Base-by-base conservation (phyloP, 2,329 filamentous ascomycete species). In the Ceratocystis lukuohia region DNA sequence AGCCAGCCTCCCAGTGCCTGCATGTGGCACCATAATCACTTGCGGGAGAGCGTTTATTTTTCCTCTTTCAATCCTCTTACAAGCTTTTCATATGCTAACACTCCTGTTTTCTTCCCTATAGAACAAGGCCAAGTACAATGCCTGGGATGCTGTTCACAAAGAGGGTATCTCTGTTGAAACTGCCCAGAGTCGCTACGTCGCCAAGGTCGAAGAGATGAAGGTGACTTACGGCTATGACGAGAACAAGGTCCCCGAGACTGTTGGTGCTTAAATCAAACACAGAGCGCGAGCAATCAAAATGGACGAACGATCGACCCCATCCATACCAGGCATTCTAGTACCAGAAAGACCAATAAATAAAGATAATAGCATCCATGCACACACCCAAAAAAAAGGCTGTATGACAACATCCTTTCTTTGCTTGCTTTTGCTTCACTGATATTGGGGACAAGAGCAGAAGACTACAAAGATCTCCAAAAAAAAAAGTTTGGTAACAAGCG, bases 71-170 rank as follows among this genome's bases (percentile, higher is more conserved):
- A n/a, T 48, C 8, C 4, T 20, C 15, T 33, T 22, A 22, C 45
- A 30, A 66, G 22, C 3, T 28, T 22, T 10, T 45, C 10, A 3
- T 22, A n/a, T 64, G 28, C 62, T 66, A 61, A 70, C 41, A 20
- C 46, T 45, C 45, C 33, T 25, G 37, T 50, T 25, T 8, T 30
- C 22, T 56, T 2, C 5, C 22, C 46, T 64, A 70, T 71, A 91
- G 88, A 85, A 80, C 77, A 95, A 94, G 79, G 84, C 84, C 72
- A 96, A 95, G 82, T 84, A 86, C 78, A 82, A 80, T 72, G 84
- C 87, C 65, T 96, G 91, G 91, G 78, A 90, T 77, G 82, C 85
- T 73, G 72, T 85, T 69, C 82, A 84, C 72, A 83, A 91, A 69
- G 81, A 85, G 68, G 83, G 81, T 63, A 74, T 85, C 70, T 83